phyloP scores from a whole-genome alignment of 169 alveolate genomes.

The Plasmodium inui region DNA sequence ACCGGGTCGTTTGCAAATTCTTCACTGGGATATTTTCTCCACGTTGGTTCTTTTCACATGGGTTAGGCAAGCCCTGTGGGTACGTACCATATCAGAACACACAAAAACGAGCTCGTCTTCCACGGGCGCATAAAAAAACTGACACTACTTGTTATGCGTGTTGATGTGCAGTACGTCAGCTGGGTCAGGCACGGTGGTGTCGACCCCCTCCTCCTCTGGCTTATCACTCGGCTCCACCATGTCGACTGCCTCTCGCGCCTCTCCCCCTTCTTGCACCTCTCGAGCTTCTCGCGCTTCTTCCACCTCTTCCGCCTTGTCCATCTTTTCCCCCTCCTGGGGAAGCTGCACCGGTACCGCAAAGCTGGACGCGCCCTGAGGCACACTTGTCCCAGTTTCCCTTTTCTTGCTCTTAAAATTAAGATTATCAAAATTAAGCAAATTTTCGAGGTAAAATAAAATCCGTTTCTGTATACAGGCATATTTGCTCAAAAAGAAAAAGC shows the following conservation, averaged over 20 bases:
- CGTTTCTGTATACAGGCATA: slow-evolving; percentile 63
- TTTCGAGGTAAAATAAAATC: slow-evolving; percentile 61
- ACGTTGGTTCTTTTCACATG: neutral
- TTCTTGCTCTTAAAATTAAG: slow-evolving; percentile 61
- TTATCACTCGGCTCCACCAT: neutral
- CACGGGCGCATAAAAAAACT: neutral
- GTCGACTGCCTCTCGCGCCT: neutral
- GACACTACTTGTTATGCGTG: neutral
- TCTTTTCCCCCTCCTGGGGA: neutral
- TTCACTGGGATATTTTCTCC: neutral
- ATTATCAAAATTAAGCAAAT: slow-evolving; percentile 58
- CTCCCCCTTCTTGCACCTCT: neutral
- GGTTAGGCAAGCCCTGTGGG: neutral
- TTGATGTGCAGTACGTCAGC: neutral
- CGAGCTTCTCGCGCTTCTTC: neutral
- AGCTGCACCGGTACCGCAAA: neutral
- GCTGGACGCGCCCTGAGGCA: neutral
- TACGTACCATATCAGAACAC: neutral
- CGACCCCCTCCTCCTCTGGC: neutral
- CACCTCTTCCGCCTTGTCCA: neutral
- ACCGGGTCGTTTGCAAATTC: neutral
- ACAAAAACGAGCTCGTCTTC: neutral
- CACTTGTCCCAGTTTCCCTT: neutral
- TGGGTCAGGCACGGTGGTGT: neutral
- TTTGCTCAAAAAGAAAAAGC: slow-evolving; percentile 48